These are phyloP conservation scores for Apophysomyces sp. DNA, from an alignment of 371 early-diverging fungal genomes.

Conservation along the genomic window DNA sequence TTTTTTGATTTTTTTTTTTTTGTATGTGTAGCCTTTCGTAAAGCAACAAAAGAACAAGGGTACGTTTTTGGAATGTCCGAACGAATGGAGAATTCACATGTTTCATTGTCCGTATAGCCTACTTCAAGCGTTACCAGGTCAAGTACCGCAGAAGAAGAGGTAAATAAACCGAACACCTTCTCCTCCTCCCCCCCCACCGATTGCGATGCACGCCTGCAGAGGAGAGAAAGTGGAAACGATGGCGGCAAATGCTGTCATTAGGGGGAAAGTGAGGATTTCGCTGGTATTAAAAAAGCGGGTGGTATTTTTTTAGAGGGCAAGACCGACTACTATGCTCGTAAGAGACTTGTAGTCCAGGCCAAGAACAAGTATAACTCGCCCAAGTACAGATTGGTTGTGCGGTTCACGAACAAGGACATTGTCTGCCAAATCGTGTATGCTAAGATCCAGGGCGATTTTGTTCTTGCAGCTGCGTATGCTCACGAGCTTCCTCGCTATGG, in stretches of 20 bases:
- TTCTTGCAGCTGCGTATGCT: conserved; percentile 96
- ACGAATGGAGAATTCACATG: no score
- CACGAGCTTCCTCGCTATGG: conserved; percentile 99
- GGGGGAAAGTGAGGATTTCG: no score
- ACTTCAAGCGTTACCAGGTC: conserved; percentile 99
- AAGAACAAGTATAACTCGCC: conserved; percentile 99
- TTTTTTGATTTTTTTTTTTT: no score
- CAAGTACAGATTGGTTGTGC: conserved; percentile 99
- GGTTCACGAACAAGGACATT: conserved; percentile 99
- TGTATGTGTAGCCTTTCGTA: no score
- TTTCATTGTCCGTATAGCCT: conserved; percentile 41
- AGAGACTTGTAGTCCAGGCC: conserved; percentile 99
- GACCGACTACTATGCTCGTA: conserved; percentile 99
- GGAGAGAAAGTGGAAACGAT: no score
- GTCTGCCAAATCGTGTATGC: conserved; percentile 98
- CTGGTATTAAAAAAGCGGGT: no score
- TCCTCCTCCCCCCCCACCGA: no score
- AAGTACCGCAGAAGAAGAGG: conserved; percentile 98
- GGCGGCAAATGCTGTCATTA: no score
- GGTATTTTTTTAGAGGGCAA: conserved; percentile 89
- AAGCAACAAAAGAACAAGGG: no score
- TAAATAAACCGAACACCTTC: conserved; percentile 48
- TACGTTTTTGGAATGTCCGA: no score
- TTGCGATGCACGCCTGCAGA: no score
- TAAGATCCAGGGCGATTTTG: conserved; percentile 98